A percentile compares a stretch with the other conserved stretches of the same genome.
phyloP scores from a whole-genome alignment of 2,329 filamentous ascomycete genomes.

The Fusarium illudens region DNA sequence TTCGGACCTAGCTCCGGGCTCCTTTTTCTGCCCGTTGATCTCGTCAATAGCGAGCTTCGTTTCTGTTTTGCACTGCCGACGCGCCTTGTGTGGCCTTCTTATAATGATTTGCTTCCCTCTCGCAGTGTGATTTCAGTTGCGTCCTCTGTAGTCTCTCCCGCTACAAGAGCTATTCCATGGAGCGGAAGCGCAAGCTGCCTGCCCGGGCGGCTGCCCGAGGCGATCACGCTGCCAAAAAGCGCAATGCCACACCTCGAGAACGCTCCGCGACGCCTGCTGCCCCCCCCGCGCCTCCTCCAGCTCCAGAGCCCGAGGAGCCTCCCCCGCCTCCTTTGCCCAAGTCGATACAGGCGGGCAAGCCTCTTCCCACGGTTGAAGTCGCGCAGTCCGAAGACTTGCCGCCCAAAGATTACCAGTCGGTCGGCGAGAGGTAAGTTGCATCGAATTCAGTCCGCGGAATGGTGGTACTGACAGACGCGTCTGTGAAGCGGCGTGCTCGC shows the following conservation, averaged over 20 bases:
- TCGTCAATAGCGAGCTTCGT: slow-evolving; percentile 8
- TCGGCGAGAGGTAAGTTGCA: slow-evolving; percentile 71
- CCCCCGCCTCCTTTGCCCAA: slow-evolving; percentile 63
- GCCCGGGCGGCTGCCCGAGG: slow-evolving; percentile 68
- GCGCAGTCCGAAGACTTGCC: slow-evolving; percentile 72
- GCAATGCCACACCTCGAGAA: slow-evolving; percentile 64
- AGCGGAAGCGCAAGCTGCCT: slow-evolving; percentile 72
- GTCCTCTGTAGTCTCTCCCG: slow-evolving; percentile 16
- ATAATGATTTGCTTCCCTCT: slow-evolving; percentile 43
- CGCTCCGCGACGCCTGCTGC: slow-evolving; percentile 58
- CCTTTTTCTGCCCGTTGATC: background rate
- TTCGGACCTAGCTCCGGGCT: background rate
- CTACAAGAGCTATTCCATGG: slow-evolving; percentile 55
- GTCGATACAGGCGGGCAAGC: slow-evolving; percentile 70
- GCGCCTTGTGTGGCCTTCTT: slow-evolving; percentile 44
- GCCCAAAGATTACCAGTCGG: slow-evolving; percentile 73
- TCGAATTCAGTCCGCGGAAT: background rate
- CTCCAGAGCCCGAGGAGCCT: slow-evolving; percentile 42
- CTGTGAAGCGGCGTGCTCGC: slow-evolving; percentile 72
- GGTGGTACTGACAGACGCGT: slow-evolving; percentile 33
- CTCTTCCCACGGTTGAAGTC: slow-evolving; percentile 74
- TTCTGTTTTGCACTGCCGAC: slow-evolving; percentile 25
- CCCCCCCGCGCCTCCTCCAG: slow-evolving; percentile 46
- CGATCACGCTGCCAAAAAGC: slow-evolving; percentile 68
- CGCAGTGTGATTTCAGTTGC: slow-evolving; percentile 32